phyloP scores from a whole-genome alignment of 2,329 filamentous ascomycete genomes.

The Fusarium armeniacum region DNA sequence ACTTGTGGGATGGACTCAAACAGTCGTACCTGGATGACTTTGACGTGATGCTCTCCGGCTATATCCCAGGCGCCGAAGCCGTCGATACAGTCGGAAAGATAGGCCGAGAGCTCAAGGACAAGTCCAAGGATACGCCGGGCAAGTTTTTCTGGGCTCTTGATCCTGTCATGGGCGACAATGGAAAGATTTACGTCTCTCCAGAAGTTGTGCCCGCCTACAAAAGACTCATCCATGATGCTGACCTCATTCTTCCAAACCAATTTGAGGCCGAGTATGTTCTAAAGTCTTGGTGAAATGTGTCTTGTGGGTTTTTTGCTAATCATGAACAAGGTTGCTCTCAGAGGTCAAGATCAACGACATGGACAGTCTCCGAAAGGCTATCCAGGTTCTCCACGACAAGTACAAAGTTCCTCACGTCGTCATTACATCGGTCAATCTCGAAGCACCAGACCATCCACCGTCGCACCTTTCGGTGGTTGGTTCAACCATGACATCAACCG shows the following conservation, averaged over 20 bases:
- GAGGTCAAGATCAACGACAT: constrained; percentile 86
- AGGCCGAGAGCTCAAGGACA: constrained; percentile 81
- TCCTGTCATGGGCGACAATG: constrained; percentile 98
- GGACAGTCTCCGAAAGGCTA: constrained; percentile 77
- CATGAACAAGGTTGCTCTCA: constrained; percentile 77
- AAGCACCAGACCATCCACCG: constrained; percentile 63
- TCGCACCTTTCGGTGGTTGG: constrained; percentile 79
- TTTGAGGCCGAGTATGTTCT: constrained; percentile 90
- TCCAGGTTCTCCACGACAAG: constrained; percentile 80
- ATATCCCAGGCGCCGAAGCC: constrained; percentile 88
- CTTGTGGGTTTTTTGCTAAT: constrained; percentile 1
- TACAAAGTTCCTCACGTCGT: constrained; percentile 89
- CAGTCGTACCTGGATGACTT: constrained; percentile 89
- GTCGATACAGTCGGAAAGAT: constrained; percentile 89
- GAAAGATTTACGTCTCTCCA: constrained; percentile 88
- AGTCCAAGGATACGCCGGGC: constrained; percentile 72
- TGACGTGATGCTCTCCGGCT: constrained; percentile 94
- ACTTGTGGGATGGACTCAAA: constrained; percentile 86
- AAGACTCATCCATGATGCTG: constrained; percentile 81
- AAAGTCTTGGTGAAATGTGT: not conserved
- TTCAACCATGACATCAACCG: constrained; percentile 75
- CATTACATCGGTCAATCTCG: constrained; percentile 88
- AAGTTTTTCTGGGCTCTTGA: constrained; percentile 98
- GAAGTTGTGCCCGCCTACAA: constrained; percentile 95
- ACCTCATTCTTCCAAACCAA: constrained; percentile 95